Percentiles rank a stretch among this genome's conserved stretches.
phyloP scores from a whole-genome alignment of 1,139 yeast species.

The Sugiyamaella grinbergsii region DNA sequence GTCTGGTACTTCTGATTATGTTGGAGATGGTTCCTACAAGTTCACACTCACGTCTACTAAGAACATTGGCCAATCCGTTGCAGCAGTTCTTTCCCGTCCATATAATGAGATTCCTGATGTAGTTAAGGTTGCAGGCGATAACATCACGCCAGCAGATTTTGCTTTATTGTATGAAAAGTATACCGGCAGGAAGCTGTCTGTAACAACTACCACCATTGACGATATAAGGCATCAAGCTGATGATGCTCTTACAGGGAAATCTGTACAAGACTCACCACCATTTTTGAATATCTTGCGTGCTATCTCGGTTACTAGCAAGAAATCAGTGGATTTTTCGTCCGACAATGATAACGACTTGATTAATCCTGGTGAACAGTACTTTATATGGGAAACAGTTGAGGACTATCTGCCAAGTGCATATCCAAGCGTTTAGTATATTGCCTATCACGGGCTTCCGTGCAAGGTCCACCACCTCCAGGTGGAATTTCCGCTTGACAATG shows the following conservation, averaged over 20 bases:
- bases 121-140: conserved; percentile 50
- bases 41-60: conserved; percentile 45
- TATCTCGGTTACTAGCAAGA: conserved; percentile 36
- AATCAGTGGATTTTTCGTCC: conserved; percentile 34
- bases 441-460: not conserved
- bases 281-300: conserved; percentile 33
- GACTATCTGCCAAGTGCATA: conserved; percentile 12
- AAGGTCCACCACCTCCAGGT: not conserved
- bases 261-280: conserved; percentile 24
- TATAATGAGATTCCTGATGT: conserved; percentile 49
- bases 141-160: conserved; percentile 46
- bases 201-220: conserved; percentile 34
- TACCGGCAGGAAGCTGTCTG: conserved; percentile 45
- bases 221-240: conserved; percentile 41
- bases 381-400: conserved; percentile 52
- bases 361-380: conserved; percentile 51
- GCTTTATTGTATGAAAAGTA: conserved; percentile 49
- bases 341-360: conserved; percentile 52
- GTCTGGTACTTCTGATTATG: conserved; percentile 38
- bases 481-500: too few relatives aligned
- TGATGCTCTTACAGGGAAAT: conserved; percentile 28
- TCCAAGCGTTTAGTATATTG: not conserved
- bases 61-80: conserved; percentile 55
- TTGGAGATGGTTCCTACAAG: conserved; percentile 43
- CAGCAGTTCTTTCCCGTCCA: conserved; percentile 47